Evolutionary conservation across 371 early-diverging fungal genomes (phyloP).

Genomic region (Spraguea lophii): DNA sequence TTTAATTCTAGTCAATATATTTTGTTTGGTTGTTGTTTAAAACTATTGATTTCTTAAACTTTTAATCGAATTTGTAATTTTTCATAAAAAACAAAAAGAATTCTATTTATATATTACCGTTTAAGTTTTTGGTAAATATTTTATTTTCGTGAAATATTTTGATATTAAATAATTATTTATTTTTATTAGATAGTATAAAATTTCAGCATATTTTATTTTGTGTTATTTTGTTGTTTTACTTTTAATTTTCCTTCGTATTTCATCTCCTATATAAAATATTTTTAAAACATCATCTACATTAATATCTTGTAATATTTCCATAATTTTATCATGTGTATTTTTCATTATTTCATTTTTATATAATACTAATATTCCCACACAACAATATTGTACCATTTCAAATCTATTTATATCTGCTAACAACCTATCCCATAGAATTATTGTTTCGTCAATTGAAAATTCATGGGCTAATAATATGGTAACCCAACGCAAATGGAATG

Average conservation of each 20-base stretch:
- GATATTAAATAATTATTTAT: too few species aligned
- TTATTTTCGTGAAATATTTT: too few species aligned
- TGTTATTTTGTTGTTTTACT: too few species aligned
- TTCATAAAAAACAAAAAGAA: too few species aligned
- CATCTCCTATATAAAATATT: constrained; percentile 33
- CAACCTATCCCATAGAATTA: constrained; percentile 44
- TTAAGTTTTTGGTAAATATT: too few species aligned
- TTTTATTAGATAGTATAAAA: too few species aligned
- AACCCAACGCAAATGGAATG: constrained; percentile 43
- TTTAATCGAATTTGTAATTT: too few species aligned
- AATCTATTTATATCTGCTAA: constrained; percentile 37
- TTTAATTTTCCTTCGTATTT: constrained; percentile 10
- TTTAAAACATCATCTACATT: constrained; percentile 10
- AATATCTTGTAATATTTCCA: constrained; percentile 24
- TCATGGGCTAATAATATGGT: constrained; percentile 35
- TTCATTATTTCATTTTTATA: constrained; percentile 26
- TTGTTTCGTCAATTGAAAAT: constrained; percentile 28
- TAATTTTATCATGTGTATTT: constrained; percentile 22
- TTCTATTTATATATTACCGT: too few species aligned
- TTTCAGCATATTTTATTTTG: too few species aligned
- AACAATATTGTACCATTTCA: constrained; percentile 36
- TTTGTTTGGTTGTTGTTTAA: too few species aligned
- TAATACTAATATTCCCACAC: constrained; percentile 29
- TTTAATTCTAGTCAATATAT: too few species aligned
- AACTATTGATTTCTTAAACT: too few species aligned